Conservation (phyloP, 805 yeast species). For the Candida pseudofarinosa region DNA sequence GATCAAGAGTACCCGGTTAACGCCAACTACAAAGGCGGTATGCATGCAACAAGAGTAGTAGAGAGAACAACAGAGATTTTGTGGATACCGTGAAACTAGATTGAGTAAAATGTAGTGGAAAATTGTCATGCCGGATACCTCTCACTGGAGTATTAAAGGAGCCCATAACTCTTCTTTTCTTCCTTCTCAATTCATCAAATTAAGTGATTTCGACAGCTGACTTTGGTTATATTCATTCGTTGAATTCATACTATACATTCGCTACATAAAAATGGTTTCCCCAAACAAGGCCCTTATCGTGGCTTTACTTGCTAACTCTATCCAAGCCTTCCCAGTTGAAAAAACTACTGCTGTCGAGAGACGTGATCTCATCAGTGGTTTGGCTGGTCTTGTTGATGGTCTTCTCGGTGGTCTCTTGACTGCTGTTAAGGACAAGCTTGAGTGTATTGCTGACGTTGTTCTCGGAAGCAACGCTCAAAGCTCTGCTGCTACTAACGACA, state of each 20-base stretch:
- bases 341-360: not conserved
- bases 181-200: not conserved
- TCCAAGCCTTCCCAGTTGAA: constrained; percentile 2
- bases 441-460: constrained; percentile 5
- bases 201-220: not conserved
- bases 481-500: not conserved
- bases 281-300: constrained; percentile 1
- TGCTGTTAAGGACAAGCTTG: constrained; percentile 1
- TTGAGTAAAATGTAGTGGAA: not conserved
- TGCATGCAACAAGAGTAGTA: not conserved
- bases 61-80: not conserved
- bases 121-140: not conserved
- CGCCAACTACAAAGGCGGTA: not conserved
- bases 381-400: not conserved
- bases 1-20: not conserved
- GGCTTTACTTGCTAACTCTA: constrained; percentile 3
- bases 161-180: not conserved
- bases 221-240: not conserved
- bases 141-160: not conserved
- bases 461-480: constrained; percentile 2
- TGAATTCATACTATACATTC: not conserved
- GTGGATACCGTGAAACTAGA: not conserved
- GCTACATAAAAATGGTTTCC: constrained; percentile 2
- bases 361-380: constrained; percentile 4
- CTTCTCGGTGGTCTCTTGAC: constrained; percentile 2